These are phyloP conservation scores for Mesostigma viride DNA, from an alignment of 139 green algal species.

Conservation along the genomic window DNA sequence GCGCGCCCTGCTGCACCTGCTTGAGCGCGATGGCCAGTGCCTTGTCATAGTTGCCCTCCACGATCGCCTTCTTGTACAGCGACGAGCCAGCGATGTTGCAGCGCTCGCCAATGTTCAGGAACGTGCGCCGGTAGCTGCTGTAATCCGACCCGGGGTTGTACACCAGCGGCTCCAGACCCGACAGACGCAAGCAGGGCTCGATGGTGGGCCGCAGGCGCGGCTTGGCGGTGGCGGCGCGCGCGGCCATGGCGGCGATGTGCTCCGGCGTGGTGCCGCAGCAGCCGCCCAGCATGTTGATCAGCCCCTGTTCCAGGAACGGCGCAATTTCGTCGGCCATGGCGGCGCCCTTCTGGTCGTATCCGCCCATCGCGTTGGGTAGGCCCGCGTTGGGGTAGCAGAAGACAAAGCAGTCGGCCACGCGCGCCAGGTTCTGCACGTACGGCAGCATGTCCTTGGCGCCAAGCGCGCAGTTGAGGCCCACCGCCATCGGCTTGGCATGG, in stretches of 20 bases:
- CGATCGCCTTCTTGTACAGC: slow-evolving; percentile 94
- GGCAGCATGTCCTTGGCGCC: slow-evolving; percentile 85
- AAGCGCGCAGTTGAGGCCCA: slow-evolving; percentile 95
- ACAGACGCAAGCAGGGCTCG: slow-evolving; percentile 71
- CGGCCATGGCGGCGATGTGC: slow-evolving; percentile 75
- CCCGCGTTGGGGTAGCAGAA: slow-evolving; percentile 97
- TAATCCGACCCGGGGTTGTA: slow-evolving; percentile 51
- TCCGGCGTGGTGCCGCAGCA: slow-evolving; percentile 85
- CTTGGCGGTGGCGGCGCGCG: neutral
- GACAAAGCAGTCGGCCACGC: slow-evolving; percentile 78
- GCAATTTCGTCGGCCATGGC: slow-evolving; percentile 90
- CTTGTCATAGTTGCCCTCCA: slow-evolving; percentile 90
- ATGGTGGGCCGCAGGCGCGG: slow-evolving; percentile 52
- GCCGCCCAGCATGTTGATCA: slow-evolving; percentile 89
- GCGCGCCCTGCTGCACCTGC: slow-evolving; percentile 60
- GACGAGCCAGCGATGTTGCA: slow-evolving; percentile 93
- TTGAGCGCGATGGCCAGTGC: slow-evolving; percentile 76
- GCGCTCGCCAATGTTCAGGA: slow-evolving; percentile 91
- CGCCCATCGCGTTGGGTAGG: slow-evolving; percentile 95
- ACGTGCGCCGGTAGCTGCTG: slow-evolving; percentile 41
- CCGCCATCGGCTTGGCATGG: slow-evolving; percentile 80
- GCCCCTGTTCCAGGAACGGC: slow-evolving; percentile 70
- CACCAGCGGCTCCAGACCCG: slow-evolving; percentile 86
- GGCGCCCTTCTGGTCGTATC: slow-evolving; percentile 87
- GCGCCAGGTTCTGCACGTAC: slow-evolving; percentile 83